Evolutionary conservation across 257 asterid species (phyloP), one percentile per base, ranked within the genome.

Genomic region (Nicotiana obtusifolia): DNA sequence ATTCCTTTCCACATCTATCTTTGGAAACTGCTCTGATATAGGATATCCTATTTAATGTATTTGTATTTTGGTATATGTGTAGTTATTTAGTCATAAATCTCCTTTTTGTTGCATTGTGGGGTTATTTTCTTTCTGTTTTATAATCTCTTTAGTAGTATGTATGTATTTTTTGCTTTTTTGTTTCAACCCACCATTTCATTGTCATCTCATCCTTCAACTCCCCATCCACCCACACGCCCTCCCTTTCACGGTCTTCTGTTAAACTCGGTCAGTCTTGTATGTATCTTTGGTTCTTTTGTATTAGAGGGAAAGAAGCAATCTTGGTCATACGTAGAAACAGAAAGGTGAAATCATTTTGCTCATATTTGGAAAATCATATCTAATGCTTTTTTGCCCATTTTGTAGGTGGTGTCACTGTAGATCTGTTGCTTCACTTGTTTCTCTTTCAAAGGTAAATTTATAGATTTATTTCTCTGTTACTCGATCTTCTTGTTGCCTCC

Each of bases 381-480:
- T 77, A 62, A 85, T 78, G 83, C 41, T 84, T 82, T 31, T 78
- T 75, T 86, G 88, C 67, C 53, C 80, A 68, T 84, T 86, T 81
- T 47, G 53, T 88, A 92, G 98, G 93, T 89, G 78, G 85, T 85
- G 89, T 84, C 77, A 81, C 56, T 59, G 7, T 85, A 87, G 96
- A 94, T 94, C 96, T 85, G 82, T 75, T 41, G 84, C 86, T 86
- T 69, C 41, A 82, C 86, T 83, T 90, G 89, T 87, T 85, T 87
- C 87, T 89, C 84, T 84, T 84, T 85, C 81, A 87, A 88, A 80
- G 92, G 95, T 87, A 85, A 84, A 82, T 81, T 33, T 56, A n/a
- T 80, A 49, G 71, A n/a, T 78, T 75, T 67, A 33, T 64, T 22
- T 37, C 57, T 64, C 41, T 59, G 28, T 62, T 73, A 59, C 77